Percentiles rank a stretch among this genome's conserved stretches.
These are phyloP conservation scores for Fusarium palustre DNA, from an alignment of 2,329 filamentous ascomycete species.

Conservation along the genomic window DNA sequence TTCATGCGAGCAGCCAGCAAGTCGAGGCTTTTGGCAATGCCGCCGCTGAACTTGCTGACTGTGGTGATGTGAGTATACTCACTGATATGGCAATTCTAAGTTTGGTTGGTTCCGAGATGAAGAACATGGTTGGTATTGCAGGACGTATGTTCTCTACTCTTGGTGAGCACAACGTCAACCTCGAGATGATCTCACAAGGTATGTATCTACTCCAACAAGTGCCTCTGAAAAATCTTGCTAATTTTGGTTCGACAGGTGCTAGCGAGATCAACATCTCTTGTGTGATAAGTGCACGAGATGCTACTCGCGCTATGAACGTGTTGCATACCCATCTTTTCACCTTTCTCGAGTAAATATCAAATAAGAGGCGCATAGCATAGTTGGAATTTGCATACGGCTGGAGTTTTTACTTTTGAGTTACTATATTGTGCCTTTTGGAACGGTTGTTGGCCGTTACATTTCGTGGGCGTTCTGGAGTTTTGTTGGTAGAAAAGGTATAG, in stretches of 20 bases:
- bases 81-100: slow-evolving; percentile 95
- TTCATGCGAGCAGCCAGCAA: slow-evolving; percentile 80
- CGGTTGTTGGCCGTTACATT: slow-evolving; percentile 4
- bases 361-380: neutral
- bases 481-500: slow-evolving; percentile 29
- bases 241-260: slow-evolving; percentile 70
- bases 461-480: slow-evolving; percentile 36
- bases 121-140: slow-evolving; percentile 95
- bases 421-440: neutral
- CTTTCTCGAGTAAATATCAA: slow-evolving; percentile 76
- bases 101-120: slow-evolving; percentile 94
- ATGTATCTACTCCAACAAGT: slow-evolving; percentile 45
- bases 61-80: slow-evolving; percentile 90
- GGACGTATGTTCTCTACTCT: slow-evolving; percentile 95
- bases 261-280: slow-evolving; percentile 99
- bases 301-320: slow-evolving; percentile 93
- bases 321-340: slow-evolving; percentile 97
- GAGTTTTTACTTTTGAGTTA: slow-evolving; percentile 10
- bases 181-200: slow-evolving; percentile 99
- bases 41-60: slow-evolving; percentile 78
- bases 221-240: neutral
- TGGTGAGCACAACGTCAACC: slow-evolving; percentile 93
- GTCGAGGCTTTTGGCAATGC: slow-evolving; percentile 74
- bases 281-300: slow-evolving; percentile 91
- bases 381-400: slow-evolving; percentile 20